A percentile compares a stretch with the other conserved stretches of the same genome.
Conservation (phyloP, 1,139 yeast species). For the Suhomyces ambrosiae region DNA sequence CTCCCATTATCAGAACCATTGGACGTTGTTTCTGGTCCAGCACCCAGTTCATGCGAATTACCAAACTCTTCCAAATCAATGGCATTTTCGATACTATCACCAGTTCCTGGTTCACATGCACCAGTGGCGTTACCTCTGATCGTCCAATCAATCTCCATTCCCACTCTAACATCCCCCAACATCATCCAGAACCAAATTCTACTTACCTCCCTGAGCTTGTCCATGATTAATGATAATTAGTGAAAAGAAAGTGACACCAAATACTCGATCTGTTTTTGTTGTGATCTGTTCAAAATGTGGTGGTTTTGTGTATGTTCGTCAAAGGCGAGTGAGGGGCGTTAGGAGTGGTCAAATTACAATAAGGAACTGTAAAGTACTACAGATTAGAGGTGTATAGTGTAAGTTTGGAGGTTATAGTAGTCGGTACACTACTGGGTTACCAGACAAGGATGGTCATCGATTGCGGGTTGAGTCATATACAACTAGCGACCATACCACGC, state of each 20-base stretch:
- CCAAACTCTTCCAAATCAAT: not conserved
- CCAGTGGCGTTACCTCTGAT: not conserved
- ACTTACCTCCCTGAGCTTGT: constrained; percentile 56
- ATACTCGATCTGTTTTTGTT: constrained; percentile 13
- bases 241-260: constrained; percentile 9
- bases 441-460: no score
- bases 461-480: no score
- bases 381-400: no score
- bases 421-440: no score
- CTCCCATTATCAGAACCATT: no score
- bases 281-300: constrained; percentile 16
- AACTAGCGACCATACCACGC: no score
- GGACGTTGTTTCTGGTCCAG: no score
- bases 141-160: constrained; percentile 3
- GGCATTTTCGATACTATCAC: not conserved
- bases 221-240: constrained; percentile 31
- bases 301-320: constrained; percentile 14
- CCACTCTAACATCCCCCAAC: constrained; percentile 4
- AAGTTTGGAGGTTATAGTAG: no score
- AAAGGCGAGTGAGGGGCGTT: constrained; percentile 8
- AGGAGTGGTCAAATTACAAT: not conserved
- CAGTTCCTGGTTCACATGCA: constrained; percentile 2
- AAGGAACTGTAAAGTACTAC: no score
- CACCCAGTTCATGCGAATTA: not conserved
- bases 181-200: constrained; percentile 9